Percentiles rank a stretch among this genome's conserved stretches.
Evolutionary conservation across 2,329 filamentous ascomycete species (phyloP).

Genomic region (Aspergillus puulaauensis): DNA sequence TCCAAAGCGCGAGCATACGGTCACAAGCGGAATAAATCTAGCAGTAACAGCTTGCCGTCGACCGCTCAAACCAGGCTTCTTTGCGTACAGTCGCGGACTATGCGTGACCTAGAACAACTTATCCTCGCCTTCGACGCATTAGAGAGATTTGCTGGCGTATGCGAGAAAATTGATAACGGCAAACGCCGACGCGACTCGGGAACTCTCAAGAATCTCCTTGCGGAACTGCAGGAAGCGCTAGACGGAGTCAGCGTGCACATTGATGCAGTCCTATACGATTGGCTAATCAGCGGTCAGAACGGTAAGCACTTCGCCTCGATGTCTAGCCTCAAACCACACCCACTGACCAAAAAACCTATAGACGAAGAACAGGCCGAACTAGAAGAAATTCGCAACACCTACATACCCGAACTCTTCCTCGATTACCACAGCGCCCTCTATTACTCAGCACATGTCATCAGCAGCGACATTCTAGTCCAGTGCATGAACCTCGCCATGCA

Average conservation of each 20-base stretch:
- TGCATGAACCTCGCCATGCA: conserved; percentile 85
- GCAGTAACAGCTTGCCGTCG: conserved; percentile 26
- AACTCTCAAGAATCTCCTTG: conserved; percentile 52
- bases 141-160: conserved; percentile 63
- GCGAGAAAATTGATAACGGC: conserved; percentile 44
- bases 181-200: conserved; percentile 36
- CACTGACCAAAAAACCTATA: conserved; percentile 22
- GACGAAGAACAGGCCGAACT: conserved; percentile 62
- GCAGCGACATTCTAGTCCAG: conserved; percentile 74
- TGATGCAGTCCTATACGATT: conserved; percentile 61
- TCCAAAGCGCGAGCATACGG: conserved; percentile 29
- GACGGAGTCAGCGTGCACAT: conserved; percentile 58
- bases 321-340: too few relatives aligned
- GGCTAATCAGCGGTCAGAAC: conserved; percentile 58
- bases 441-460: conserved; percentile 71
- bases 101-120: conserved; percentile 68
- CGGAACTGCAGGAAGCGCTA: conserved; percentile 55
- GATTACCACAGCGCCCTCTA: conserved; percentile 81
- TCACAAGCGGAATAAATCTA: conserved; percentile 30
- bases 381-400: conserved; percentile 66
- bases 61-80: conserved; percentile 24
- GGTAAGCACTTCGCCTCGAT: conserved; percentile 44
- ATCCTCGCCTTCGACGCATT: conserved; percentile 65
- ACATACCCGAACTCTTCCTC: conserved; percentile 82
- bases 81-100: conserved; percentile 56